phyloP scores from a whole-genome alignment of 2,329 filamentous ascomycete genomes.

The Endoconidiophora laricicola region DNA sequence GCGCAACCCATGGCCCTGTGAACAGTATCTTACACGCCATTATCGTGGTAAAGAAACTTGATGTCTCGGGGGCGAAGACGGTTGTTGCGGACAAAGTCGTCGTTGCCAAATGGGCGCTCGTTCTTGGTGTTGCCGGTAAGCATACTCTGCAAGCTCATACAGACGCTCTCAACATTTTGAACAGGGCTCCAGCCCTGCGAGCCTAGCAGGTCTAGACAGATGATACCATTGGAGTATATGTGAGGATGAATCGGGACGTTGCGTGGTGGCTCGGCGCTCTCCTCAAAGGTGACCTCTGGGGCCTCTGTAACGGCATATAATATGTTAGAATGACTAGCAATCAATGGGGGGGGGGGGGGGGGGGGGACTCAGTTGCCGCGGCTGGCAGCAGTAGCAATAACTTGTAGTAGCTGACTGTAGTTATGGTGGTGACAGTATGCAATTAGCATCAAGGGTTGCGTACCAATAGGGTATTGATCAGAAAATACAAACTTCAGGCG shows the following conservation, averaged over 20 bases:
- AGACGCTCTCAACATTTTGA: slow-evolving; percentile 91
- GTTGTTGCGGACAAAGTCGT: slow-evolving; percentile 73
- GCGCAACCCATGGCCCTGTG: background rate
- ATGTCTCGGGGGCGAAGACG: slow-evolving; percentile 71
- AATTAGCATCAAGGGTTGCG: slow-evolving; percentile 13
- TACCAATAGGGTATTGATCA: slow-evolving; percentile 78
- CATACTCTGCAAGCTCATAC: slow-evolving; percentile 97
- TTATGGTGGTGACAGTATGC: background rate
- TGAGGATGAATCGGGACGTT: slow-evolving; percentile 89
- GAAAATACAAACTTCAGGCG: slow-evolving; percentile 78
- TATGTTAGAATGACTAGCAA: background rate
- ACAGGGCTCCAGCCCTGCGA: slow-evolving; percentile 87
- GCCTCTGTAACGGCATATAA: slow-evolving; percentile 46
- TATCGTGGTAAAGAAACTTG: slow-evolving; percentile 86
- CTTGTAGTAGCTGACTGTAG: background rate
- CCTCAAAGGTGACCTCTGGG: slow-evolving; percentile 81
- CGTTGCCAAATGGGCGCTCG: slow-evolving; percentile 78
- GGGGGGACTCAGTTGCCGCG: background rate
- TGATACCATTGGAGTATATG: slow-evolving; percentile 97
- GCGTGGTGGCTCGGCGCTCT: slow-evolving; percentile 33
- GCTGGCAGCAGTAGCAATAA: background rate
- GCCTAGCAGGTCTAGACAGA: slow-evolving; percentile 86
- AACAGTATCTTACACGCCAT: slow-evolving; percentile 39
- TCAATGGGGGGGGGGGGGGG: background rate
- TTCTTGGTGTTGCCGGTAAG: slow-evolving; percentile 85